Base-by-base conservation (phyloP, 1,284 basidiomycete genomes). In the Uromyces viciae-fabae region DNA sequence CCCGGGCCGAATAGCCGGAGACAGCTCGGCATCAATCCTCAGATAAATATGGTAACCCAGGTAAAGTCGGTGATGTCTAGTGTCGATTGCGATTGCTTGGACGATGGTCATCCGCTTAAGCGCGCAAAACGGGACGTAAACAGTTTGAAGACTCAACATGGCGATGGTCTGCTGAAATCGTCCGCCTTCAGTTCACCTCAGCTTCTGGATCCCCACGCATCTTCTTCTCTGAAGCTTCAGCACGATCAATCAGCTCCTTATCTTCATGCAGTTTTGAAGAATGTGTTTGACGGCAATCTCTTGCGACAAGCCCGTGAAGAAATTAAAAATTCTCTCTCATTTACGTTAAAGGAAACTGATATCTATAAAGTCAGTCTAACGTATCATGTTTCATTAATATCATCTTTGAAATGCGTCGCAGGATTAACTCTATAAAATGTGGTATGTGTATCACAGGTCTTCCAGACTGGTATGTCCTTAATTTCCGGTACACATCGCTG, bases 321-420 rank as follows among this genome's bases (percentile, higher is more conserved):
- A 85, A 89, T 95, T 84, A 88, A 94, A 83, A 88, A 89, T 60
- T 91, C 97, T 84, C 91, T 99, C 85, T 93, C 90, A 84, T 98
- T 98, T 86, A 92, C 94, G 8, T 92, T 95, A 87, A 99, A 98
- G 88, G 94, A 98, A 89, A 99, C 96, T 7, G 96, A 99, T 85
- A 99, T 99, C 83, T 99, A 98, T 90, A 96, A 95, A 90, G 94
- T 92, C 68, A 82, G 81, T 88, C 82, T 7, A 28, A 82, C 25
- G 11, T 9, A 43, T 25, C 36, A 17, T 2, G 38, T 28, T 66
- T 43, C 5, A 62, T 31, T 33, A 0, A 38, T 49, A 9, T 56
- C 17, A 82, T 62, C 46, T 56, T 77, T 71, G n/a, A 82, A 64
- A n/a, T 25, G 66, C 22, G 60, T 25, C 33, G 46, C 33, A 15